Base-by-base conservation (phyloP, 805 yeast genomes). In the Barnettozyma californica region DNA sequence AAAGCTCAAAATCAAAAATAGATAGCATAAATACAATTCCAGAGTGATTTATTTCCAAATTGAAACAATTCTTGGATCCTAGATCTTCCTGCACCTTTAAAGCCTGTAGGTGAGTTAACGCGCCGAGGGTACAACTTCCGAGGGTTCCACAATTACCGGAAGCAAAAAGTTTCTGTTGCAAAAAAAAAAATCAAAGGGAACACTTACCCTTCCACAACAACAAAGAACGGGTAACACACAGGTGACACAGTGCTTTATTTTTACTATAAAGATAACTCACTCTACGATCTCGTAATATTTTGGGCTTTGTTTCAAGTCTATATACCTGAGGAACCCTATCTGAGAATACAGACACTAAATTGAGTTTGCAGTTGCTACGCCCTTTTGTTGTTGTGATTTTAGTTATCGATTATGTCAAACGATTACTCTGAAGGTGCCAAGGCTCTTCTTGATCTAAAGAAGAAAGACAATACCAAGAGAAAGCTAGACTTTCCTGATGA, bases 351-450 rank as follows among this genome's bases (percentile, higher is more conserved):
- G 33, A 13, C 16, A 14, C 16, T 6, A 10, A 35, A 35, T 35
- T 35, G 38, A 19, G 21, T 35, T 19, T 5, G 14, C n/a, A 8
- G 21, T 37, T 37, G 41, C 27, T 20, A 20, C 41, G 23, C 41
- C 26, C 16, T 37, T 10, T 21, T 37, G 16, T 14, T 21, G 16
- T 14, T 8, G 14, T 20, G 13, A 16, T 37, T 16, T 26, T 21
- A 9, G 9, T 23, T 34, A 11, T 9, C 5, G n/a, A 46, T 26
- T 29, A 44, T 46, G 27, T 46, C 56, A 19, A 52, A 51, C 40
- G 61, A 56, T 20, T 54, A 53, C 39, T 53, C 49, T 19, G 64
- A 59, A 27, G 60, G 65, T 21, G 64, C 59, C 19, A 55, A 55
- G 45, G 64, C 62, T 5, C 52, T 56, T 5, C 47, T 60, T 13